A percentile compares a stretch with the other conserved stretches of the same genome.
Evolutionary conservation across 2,329 filamentous ascomycete genomes (phyloP).

Genomic region (Calonectria multiphialidica): DNA sequence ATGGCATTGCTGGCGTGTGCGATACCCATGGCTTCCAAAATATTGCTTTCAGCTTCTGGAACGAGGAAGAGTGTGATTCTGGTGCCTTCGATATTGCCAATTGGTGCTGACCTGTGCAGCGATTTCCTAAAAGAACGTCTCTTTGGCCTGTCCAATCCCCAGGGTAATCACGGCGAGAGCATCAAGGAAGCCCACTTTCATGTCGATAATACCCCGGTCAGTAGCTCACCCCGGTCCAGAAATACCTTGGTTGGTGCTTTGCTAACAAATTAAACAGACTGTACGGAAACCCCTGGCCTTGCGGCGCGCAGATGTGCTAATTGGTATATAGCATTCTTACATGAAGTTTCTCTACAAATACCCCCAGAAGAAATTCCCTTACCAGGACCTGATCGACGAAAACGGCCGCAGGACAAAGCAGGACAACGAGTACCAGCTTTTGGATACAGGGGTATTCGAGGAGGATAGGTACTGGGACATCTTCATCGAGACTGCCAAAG

Average conservation of each 20-base stretch:
- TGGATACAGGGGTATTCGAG: constrained; percentile 89
- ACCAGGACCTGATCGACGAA: constrained; percentile 86
- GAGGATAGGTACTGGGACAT: constrained; percentile 97
- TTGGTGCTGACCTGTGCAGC: constrained; percentile 65
- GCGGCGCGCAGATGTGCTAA: constrained; percentile 20
- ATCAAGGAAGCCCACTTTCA: constrained; percentile 98
- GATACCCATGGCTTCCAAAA: constrained; percentile 93
- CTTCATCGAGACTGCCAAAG: constrained; percentile 95
- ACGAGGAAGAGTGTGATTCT: constrained; percentile 83
- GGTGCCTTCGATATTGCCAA: neutral
- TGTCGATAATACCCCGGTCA: constrained; percentile 87
- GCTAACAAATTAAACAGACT: constrained; percentile 54
- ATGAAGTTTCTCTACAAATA: constrained; percentile 99
- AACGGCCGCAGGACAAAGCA: constrained; percentile 82
- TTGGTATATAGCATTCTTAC: constrained; percentile 81
- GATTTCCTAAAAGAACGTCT: constrained; percentile 95
- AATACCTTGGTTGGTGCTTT: neutral
- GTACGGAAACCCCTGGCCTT: constrained; percentile 47
- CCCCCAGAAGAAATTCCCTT: constrained; percentile 91
- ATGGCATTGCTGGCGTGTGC: constrained; percentile 94
- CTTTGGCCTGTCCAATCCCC: constrained; percentile 94
- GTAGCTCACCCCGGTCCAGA: constrained; percentile 35
- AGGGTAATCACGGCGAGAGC: constrained; percentile 97
- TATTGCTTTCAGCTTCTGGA: constrained; percentile 97
- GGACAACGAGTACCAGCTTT: constrained; percentile 91